Percentiles rank a stretch among this genome's conserved stretches.
phyloP scores from a whole-genome alignment of 495 filamentous ascomycete genomes.

The Xylaria telfairii region DNA sequence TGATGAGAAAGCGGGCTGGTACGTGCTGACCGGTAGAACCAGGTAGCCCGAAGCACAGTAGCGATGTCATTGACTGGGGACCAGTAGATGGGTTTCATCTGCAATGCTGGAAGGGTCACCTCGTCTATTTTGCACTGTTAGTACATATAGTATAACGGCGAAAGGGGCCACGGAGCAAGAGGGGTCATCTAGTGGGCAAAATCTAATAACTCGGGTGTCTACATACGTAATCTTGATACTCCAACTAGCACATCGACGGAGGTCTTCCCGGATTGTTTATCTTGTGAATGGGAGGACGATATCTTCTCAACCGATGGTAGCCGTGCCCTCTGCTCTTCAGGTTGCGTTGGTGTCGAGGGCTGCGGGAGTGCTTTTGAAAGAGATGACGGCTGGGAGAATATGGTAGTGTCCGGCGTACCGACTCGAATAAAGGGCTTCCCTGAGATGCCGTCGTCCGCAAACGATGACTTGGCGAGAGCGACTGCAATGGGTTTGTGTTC shows the following conservation, averaged over 20 bases:
- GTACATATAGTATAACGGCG: neutral
- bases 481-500: conserved; percentile 19
- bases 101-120: conserved; percentile 60
- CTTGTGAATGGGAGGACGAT: conserved; percentile 15
- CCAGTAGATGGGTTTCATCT: conserved; percentile 99
- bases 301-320: conserved; percentile 14
- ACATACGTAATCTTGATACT: conserved; percentile 67
- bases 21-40: conserved; percentile 77
- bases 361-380: conserved; percentile 30
- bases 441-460: conserved; percentile 51
- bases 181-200: neutral
- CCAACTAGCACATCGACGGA: conserved; percentile 71
- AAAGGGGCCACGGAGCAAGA: neutral
- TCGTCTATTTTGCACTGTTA: conserved; percentile 37
- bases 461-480: conserved; percentile 38
- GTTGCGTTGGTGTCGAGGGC: conserved; percentile 23
- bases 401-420: conserved; percentile 34
- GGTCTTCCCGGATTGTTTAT: conserved; percentile 27
- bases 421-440: conserved; percentile 55
- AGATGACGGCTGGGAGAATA: conserved; percentile 34
- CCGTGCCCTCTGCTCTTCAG: conserved; percentile 20
- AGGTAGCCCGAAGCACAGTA: conserved; percentile 82
- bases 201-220: neutral
- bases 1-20: neutral
- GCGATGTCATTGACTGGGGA: conserved; percentile 91